Evolutionary conservation across 2,329 filamentous ascomycete species (phyloP).

Genomic region (Claviceps sp.): DNA sequence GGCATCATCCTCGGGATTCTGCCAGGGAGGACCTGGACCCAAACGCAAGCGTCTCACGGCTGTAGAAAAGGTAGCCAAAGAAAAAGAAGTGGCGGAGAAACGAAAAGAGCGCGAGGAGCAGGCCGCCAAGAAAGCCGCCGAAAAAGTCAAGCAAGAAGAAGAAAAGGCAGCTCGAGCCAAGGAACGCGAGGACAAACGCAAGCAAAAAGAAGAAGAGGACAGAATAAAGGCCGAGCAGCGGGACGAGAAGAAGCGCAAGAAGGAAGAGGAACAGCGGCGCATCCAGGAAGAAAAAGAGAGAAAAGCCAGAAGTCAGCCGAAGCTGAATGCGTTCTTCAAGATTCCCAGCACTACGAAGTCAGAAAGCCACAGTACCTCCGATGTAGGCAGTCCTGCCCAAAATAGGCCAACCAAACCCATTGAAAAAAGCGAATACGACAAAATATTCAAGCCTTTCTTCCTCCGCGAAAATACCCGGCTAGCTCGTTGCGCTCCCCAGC

Average conservation of each 20-base stretch:
- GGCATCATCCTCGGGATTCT: background rate
- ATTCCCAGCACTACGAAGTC: slow-evolving; percentile 26
- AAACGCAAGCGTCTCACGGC: slow-evolving; percentile 31
- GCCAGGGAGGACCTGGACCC: slow-evolving; percentile 14
- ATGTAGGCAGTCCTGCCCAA: slow-evolving; percentile 17
- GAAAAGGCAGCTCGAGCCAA: slow-evolving; percentile 24
- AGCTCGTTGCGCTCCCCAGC: slow-evolving; percentile 43
- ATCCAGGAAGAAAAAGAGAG: slow-evolving; percentile 31
- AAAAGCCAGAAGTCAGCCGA: slow-evolving; percentile 34
- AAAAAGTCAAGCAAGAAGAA: slow-evolving; percentile 22
- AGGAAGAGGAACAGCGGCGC: slow-evolving; percentile 32
- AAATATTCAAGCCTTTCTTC: slow-evolving; percentile 70
- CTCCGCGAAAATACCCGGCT: slow-evolving; percentile 60
- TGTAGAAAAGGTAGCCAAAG: slow-evolving; percentile 20
- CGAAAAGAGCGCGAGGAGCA: slow-evolving; percentile 24
- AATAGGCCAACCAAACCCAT: slow-evolving; percentile 6
- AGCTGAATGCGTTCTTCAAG: slow-evolving; percentile 32
- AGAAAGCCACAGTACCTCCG: slow-evolving; percentile 19
- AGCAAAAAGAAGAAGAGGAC: slow-evolving; percentile 29
- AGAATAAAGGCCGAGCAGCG: slow-evolving; percentile 26
- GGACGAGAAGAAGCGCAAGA: slow-evolving; percentile 33
- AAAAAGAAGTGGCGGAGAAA: slow-evolving; percentile 15
- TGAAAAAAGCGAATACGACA: slow-evolving; percentile 45
- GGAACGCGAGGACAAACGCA: slow-evolving; percentile 26
- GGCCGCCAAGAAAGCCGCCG: slow-evolving; percentile 10